Evolutionary conservation across 176 grass and related monocot species (phyloP).

Genomic region (Metroxylon sagu): DNA sequence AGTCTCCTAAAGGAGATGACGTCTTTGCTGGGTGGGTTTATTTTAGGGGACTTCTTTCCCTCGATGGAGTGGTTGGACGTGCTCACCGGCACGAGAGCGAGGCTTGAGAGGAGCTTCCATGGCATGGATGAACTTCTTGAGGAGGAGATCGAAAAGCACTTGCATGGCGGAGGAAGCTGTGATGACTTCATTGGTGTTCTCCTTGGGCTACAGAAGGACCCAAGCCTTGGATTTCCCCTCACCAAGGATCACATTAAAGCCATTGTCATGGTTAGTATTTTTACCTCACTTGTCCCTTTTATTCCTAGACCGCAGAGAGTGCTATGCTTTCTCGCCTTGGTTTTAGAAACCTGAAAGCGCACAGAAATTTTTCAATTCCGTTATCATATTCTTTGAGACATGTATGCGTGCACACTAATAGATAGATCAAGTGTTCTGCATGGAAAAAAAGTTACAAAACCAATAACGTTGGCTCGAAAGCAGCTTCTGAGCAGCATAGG

Average conservation of each 20-base stretch:
- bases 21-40: background rate
- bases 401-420: too few species aligned
- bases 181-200: conserved; percentile 24
- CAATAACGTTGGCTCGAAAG: too few species aligned
- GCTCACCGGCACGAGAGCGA: background rate
- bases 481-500: too few species aligned
- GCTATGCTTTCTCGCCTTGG: too few species aligned
- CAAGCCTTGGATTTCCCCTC: background rate
- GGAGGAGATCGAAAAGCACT: conserved; percentile 2
- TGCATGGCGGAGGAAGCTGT: background rate
- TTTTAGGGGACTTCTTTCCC: conserved; percentile 1
- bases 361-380: too few species aligned
- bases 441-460: too few species aligned
- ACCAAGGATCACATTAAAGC: background rate
- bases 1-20: background rate
- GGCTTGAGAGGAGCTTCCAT: conserved; percentile 4
- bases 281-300: too few species aligned
- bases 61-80: background rate
- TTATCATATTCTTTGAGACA: too few species aligned
- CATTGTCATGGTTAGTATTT: too few species aligned
- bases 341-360: too few species aligned
- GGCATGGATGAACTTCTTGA: conserved; percentile 9
- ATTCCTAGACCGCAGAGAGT: too few species aligned
- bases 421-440: too few species aligned
- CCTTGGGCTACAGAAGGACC: conserved; percentile 16